Conservation (phyloP, 768 basidiomycete genomes). For the Kwoniella heveanensis region DNA sequence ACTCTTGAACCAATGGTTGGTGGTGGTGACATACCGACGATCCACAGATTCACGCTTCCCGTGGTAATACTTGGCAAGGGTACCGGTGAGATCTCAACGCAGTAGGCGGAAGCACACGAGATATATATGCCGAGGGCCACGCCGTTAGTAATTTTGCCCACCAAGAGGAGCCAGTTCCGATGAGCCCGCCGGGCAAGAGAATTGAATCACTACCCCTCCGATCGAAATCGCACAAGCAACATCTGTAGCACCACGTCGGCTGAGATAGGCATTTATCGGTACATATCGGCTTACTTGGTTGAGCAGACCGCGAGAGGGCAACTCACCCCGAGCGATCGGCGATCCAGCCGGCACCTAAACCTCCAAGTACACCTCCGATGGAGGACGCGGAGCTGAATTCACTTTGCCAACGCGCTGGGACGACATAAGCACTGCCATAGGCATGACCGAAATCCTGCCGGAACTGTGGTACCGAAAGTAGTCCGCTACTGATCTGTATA, state of each 20-base stretch:
- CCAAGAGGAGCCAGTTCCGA: constrained; percentile 22
- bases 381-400: constrained; percentile 26
- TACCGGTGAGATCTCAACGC: constrained; percentile 25
- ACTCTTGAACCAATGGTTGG: too few relatives aligned
- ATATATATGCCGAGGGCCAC: constrained; percentile 21
- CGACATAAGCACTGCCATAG: constrained; percentile 16
- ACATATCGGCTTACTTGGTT: too few relatives aligned
- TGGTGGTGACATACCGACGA: too few relatives aligned
- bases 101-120: constrained; percentile 19
- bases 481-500: constrained; percentile 25
- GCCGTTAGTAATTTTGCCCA: constrained; percentile 25
- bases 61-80: constrained; percentile 22
- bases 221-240: not conserved
- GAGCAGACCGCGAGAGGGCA: too few relatives aligned
- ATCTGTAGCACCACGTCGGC: constrained; percentile 25
- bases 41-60: constrained; percentile 11
- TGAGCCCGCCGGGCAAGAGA: constrained; percentile 27
- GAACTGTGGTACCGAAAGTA: constrained; percentile 25
- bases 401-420: constrained; percentile 26
- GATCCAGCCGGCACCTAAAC: constrained; percentile 15
- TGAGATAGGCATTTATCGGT: constrained; percentile 1
- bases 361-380: constrained; percentile 27
- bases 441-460: constrained; percentile 25
- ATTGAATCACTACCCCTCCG: constrained; percentile 26
- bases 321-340: constrained; percentile 27